A percentile compares a stretch with the other conserved stretches of the same genome.
These are phyloP conservation scores for Xylaria sp. DNA, from an alignment of 2,329 filamentous ascomycete species.

Conservation along the genomic window DNA sequence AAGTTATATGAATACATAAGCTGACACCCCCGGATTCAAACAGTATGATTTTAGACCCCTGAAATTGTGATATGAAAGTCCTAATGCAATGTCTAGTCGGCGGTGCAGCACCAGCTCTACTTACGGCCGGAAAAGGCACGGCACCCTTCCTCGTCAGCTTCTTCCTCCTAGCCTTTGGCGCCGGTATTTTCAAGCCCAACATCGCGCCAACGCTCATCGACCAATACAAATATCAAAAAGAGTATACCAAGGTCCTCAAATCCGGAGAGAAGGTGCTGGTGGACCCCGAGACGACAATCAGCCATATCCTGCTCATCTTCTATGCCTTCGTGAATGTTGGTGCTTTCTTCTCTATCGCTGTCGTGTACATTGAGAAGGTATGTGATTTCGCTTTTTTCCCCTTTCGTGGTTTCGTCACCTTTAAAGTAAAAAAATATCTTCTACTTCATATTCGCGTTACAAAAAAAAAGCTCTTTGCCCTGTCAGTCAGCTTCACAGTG, in stretches of 20 bases:
- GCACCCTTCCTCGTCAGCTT: constrained; percentile 67
- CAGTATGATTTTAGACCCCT: constrained; percentile 12
- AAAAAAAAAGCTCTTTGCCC: too few species aligned
- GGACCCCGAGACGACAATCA: constrained; percentile 52
- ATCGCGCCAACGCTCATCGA: constrained; percentile 51
- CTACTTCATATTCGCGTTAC: too few species aligned
- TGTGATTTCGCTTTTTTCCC: too few species aligned
- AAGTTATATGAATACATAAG: too few species aligned
- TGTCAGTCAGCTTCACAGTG: too few species aligned
- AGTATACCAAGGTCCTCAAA: constrained; percentile 49
- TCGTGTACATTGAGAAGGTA: constrained; percentile 62
- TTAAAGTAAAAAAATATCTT: too few species aligned
- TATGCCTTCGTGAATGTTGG: constrained; percentile 54
- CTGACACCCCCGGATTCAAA: neutral
- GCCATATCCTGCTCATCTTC: constrained; percentile 51
- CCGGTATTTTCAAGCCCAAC: constrained; percentile 74
- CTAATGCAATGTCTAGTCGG: constrained; percentile 47
- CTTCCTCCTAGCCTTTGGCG: constrained; percentile 70
- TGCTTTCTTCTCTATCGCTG: constrained; percentile 55
- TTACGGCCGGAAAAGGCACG: constrained; percentile 52
- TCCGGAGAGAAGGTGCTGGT: constrained; percentile 53
- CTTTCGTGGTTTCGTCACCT: too few species aligned
- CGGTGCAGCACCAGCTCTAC: constrained; percentile 65
- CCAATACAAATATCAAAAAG: constrained; percentile 49
- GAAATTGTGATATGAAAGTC: neutral